Base-by-base conservation (phyloP, 2,329 filamentous ascomycete genomes). In the Claviceps africana region DNA sequence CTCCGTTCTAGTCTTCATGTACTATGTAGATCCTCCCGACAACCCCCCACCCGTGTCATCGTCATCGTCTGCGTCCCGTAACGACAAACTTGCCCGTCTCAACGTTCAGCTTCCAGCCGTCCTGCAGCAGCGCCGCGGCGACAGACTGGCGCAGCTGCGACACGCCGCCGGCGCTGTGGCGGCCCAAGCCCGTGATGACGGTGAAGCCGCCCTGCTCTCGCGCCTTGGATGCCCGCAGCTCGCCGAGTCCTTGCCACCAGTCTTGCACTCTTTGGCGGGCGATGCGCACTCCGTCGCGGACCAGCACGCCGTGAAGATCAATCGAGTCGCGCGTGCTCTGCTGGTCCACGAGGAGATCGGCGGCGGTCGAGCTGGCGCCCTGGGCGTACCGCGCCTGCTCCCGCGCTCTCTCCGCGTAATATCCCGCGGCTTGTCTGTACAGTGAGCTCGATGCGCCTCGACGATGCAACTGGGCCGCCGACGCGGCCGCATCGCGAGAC, bases 241-340 rank as follows among this genome's bases (percentile, higher is more conserved):
- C 85, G 1, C 86, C 86, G 9, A 88, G 69, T 0, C 69, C 68
- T 19, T 79, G 70, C 90, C 89, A 96, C 91, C 91, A 97, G 10
- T 64, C 64, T 57, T 77, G 73, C 0, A 86, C 83, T 39, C 75
- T 76, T 47, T 82, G 75, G 31, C 78, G 76, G 1, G 86, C 82
- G 57, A 96, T 95, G 3, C 86, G 75, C 31, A 89, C 81, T 1
- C 86, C 91, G 64, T 95, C 86, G 48, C 81, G 73, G 1, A 96
- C 89, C 45, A 76, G 82, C 5, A 95, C 81, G 6, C 88, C 88
- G 64, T 97, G 91, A 28, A 97, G 71, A 65, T 97, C 91, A 8
- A 94, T 72, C 21, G 75, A 70, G 1, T 67, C 72, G 1, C 64
- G 54, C 0, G 74, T 75, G 49, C 86, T 90, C 62, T 89, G 84